Base-by-base conservation (phyloP, 306 rosid genomes). In the Alnus rubra region DNA sequence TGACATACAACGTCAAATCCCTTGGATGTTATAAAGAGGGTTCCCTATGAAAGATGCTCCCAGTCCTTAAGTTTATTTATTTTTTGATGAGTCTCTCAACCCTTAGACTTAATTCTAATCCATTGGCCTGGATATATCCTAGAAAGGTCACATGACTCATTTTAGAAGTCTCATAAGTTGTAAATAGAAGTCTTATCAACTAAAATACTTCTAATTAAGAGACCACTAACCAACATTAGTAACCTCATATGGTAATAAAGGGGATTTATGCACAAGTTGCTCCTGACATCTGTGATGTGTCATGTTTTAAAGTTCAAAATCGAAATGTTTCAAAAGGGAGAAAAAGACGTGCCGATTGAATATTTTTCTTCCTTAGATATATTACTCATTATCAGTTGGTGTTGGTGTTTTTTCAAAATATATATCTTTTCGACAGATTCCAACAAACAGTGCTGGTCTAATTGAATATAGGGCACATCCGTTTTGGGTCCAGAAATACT, bases 381-480 rank as follows among this genome's bases (percentile, higher is more conserved):
- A 62, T 86, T 53, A 76, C 84, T 90, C 78, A 82, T 85, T 81
- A 72, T 81, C 82, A 60, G 77, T 87, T 85, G 89, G 85, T 82
- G 82, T 86, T 81, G 86, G 77, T 79, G 80, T 81, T 86, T 84
- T 86, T 84, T 79, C 87, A 76, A 81, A 39, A 91, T 37, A 91
- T 86, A 84, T 81, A 81, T 82, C 88, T 89, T 88, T 86, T 89
- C 50, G 86, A 87, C 98, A 96, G 98, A 96, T 96, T 93, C 99
- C 99, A 86, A 95, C 99, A 88, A 95, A 95, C 89, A 90, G 79
- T 91, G 94, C 92, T 88, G 99, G 99, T 91, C 99, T 95, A 88
- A 93, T 95, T 93, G 99, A 95, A 93, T 95, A 95, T 90, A 95
- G 99, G 97, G 99, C 99, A 82, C 99, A 95, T 88, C 99, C 99